Conservation (phyloP, 805 yeast genomes). For the Millerozyma acaciae region DNA sequence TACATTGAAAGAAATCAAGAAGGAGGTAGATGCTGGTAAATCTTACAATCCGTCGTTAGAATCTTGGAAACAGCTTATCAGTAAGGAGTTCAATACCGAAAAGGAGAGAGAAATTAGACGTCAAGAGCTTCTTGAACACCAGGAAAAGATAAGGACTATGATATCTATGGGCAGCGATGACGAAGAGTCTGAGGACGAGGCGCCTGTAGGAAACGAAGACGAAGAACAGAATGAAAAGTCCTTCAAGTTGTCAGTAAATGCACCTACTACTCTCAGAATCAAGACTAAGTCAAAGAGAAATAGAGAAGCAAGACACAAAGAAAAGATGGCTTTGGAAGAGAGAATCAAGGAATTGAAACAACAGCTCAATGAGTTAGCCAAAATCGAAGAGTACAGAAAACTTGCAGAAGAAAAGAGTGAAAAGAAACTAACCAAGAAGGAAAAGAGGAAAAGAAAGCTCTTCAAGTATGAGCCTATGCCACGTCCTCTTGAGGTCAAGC, state of each 20-base stretch:
- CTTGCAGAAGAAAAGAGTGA: constrained; percentile 20
- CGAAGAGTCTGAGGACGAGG: constrained; percentile 43
- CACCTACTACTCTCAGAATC: constrained; percentile 61
- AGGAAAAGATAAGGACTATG: constrained; percentile 58
- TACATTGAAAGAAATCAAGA: constrained; percentile 41
- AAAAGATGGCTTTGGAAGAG: constrained; percentile 50
- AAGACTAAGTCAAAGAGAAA: constrained; percentile 80
- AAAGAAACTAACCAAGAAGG: constrained; percentile 12
- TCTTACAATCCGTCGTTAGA: constrained; percentile 88
- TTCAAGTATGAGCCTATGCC: constrained; percentile 42
- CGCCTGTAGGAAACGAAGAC: constrained; percentile 25
- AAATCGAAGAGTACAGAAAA: constrained; percentile 23
- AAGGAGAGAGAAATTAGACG: constrained; percentile 64
- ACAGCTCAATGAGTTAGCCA: constrained; percentile 57
- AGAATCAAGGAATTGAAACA: constrained; percentile 54
- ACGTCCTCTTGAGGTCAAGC: constrained; percentile 65
- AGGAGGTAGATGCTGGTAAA: constrained; percentile 76
- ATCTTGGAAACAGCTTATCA: constrained; percentile 73
- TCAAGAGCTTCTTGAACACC: constrained; percentile 57
- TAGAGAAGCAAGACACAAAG: constrained; percentile 58
- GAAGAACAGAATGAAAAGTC: constrained; percentile 27
- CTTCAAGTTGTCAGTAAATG: constrained; percentile 62
- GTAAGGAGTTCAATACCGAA: constrained; percentile 63
- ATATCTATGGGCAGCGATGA: constrained; percentile 60
- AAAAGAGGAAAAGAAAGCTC: constrained; percentile 32